Base-by-base conservation (phyloP, 345 rosid species). In the Turnera subulata region DNA sequence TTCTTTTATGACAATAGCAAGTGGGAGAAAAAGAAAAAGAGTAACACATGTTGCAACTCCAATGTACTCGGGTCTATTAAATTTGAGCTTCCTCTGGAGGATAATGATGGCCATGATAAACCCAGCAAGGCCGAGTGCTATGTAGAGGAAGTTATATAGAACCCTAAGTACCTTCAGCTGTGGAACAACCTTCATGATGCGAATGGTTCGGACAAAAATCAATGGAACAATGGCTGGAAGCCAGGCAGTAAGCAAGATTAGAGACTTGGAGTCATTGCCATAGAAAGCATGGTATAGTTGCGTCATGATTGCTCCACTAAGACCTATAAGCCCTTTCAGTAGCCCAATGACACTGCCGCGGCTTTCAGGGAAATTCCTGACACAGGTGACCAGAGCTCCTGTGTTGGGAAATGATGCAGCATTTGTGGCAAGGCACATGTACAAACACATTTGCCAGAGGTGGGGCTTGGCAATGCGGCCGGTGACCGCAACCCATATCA, bases 161-260 rank as follows among this genome's bases (percentile, higher is more conserved):
- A 68, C 53, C 5, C 43, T 22, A 9, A 62, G 63, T 46, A 43
- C 73, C 16, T 62, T 61, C 26, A 4, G 35, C n/a, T 59, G 55
- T n/a, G 46, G 39, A 52, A 24, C 60, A 35, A 38, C 25, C 39
- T 59, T 59, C 60, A 22, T 59, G n/a, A 35, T 46, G 4, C 71
- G 55, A 46, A 66, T 46, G 1, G 47, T 53, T 2, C 13, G 48
- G 1, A 53, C 53, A 37, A 66, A 66, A 14, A 43, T 10, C 39
- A 66, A 46, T 0, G 59, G 50, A 52, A 59, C 47, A 53, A 53
- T 15, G 7, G 56, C n/a, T 8, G 71, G 71, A 44, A 66, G 48
- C 71, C 55, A 66, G 24, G 65, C 71, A 59, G 59, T 53, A 7
- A 66, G 65, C 49, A 66, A 46, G 33, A 66, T 59, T 20, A 59